A percentile compares a stretch with the other conserved stretches of the same genome.
These are phyloP conservation scores for Aspergillus sp. DNA, from an alignment of 2,329 filamentous ascomycete species.

Conservation along the genomic window DNA sequence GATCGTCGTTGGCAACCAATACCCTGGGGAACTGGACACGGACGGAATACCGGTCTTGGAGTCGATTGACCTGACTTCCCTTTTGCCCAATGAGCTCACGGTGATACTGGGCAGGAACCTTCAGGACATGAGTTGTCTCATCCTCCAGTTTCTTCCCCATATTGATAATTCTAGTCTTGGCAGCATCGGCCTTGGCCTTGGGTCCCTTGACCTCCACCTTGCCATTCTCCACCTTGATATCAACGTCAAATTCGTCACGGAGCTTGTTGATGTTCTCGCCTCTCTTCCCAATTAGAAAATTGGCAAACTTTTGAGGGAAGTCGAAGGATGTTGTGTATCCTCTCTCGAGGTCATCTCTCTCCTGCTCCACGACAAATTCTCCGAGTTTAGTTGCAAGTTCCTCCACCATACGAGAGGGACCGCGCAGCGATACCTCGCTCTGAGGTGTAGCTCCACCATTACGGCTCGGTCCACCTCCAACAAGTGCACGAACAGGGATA, in stretches of 20 bases:
- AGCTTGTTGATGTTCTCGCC: conserved; percentile 69
- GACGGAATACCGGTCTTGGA: conserved; percentile 91
- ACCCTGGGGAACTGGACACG: conserved; percentile 91
- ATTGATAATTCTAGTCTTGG: conserved; percentile 76
- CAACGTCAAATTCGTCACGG: conserved; percentile 68
- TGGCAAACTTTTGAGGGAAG: conserved; percentile 92
- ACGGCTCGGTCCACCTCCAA: conserved; percentile 39
- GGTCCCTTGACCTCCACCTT: conserved; percentile 95
- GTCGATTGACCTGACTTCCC: conserved; percentile 83
- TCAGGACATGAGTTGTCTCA: conserved; percentile 81
- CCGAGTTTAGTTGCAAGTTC: conserved; percentile 70
- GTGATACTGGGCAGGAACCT: conserved; percentile 92
- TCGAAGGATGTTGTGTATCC: conserved; percentile 84
- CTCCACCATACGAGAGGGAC: conserved; percentile 71
- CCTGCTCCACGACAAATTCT: conserved; percentile 81
- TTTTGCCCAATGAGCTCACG: conserved; percentile 87
- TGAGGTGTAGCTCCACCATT: conserved; percentile 23
- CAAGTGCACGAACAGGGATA: conserved; percentile 58
- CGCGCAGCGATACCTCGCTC: conserved; percentile 68
- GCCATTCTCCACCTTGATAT: conserved; percentile 88
- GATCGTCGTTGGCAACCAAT: conserved; percentile 60
- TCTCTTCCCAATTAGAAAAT: conserved; percentile 71
- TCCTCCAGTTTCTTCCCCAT: conserved; percentile 84
- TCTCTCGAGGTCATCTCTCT: conserved; percentile 89
- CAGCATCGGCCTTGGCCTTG: conserved; percentile 87